Evolutionary conservation across 1,284 basidiomycete genomes (phyloP).

Genomic region (Macrocybe sp.): DNA sequence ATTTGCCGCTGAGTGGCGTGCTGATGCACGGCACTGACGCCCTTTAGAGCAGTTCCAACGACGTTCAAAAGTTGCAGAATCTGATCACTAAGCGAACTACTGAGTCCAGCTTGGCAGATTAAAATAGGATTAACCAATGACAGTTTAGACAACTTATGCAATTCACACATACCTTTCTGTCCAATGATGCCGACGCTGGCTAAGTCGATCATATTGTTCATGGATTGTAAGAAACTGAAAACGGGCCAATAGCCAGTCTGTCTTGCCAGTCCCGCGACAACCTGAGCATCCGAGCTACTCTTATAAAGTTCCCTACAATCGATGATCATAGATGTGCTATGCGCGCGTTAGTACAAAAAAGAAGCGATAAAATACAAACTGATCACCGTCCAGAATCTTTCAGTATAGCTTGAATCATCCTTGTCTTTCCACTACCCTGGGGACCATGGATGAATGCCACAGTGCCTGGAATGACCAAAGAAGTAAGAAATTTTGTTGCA

Average conservation of each 20-base stretch:
- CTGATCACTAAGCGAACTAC: constrained; percentile 80
- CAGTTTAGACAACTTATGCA: neutral
- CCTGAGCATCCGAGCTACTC: constrained; percentile 65
- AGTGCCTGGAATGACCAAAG: constrained; percentile 37
- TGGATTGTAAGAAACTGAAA: constrained; percentile 84
- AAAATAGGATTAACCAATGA: constrained; percentile 5
- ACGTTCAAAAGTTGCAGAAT: constrained; percentile 84
- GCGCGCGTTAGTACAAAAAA: neutral
- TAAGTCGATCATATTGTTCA: constrained; percentile 89
- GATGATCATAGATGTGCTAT: constrained; percentile 69
- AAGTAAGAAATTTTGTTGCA: neutral
- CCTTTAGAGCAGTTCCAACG: constrained; percentile 67
- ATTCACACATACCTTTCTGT: constrained; percentile 67
- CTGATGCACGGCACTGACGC: constrained; percentile 54
- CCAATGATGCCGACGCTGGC: constrained; percentile 92
- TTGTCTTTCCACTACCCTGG: constrained; percentile 85
- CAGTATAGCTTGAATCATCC: constrained; percentile 62
- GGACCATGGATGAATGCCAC: constrained; percentile 88
- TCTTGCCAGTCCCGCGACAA: constrained; percentile 66
- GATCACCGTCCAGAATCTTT: constrained; percentile 56
- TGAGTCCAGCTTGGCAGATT: constrained; percentile 67
- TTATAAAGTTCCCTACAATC: constrained; percentile 80
- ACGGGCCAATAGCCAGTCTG: constrained; percentile 92
- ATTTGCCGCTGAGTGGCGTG: constrained; percentile 36
- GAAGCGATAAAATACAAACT: neutral